Evolutionary conservation across 129 eudicot genomes (phyloP).

Genomic region (Flaveria bidentis): DNA sequence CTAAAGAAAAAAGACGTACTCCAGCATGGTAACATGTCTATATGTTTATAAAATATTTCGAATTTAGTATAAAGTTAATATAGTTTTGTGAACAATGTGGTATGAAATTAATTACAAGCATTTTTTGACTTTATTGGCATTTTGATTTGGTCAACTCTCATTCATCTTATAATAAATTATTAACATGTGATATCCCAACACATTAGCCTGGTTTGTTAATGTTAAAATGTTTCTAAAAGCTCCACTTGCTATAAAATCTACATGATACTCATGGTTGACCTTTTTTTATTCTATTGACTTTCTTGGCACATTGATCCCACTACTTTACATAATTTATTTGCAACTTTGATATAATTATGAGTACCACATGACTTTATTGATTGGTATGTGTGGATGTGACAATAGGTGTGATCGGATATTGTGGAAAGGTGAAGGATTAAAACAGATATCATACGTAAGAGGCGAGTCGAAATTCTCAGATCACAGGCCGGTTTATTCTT

Average conservation of each 20-base stretch:
- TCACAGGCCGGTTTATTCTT: conserved; percentile 76
- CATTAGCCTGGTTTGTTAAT: conserved; percentile 21
- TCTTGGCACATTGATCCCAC: conserved; percentile 16
- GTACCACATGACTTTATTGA: conserved; percentile 4
- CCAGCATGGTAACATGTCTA: conserved; percentile 75
- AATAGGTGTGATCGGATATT: conserved; percentile 84
- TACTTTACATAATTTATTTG: not conserved
- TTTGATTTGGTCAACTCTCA: conserved; percentile 28
- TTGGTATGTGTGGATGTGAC: conserved; percentile 16
- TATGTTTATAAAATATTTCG: not conserved
- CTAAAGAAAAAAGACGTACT: conserved; percentile 74
- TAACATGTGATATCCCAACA: conserved; percentile 26
- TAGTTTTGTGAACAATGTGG: not conserved
- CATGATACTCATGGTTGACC: conserved; percentile 30
- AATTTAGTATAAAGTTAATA: not conserved
- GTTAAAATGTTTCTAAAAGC: conserved; percentile 3
- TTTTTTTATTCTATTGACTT: conserved; percentile 13
- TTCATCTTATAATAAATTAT: not conserved
- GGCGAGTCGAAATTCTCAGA: conserved; percentile 85
- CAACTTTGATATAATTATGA: not conserved
- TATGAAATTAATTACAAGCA: conserved; percentile 13
- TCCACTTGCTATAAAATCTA: conserved; percentile 31
- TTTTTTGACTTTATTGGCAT: conserved; percentile 21
- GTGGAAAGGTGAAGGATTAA: conserved; percentile 86
- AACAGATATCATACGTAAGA: conserved; percentile 64